Base-by-base conservation (phyloP, 2,329 filamentous ascomycete species). In the Claviceps sp. region DNA sequence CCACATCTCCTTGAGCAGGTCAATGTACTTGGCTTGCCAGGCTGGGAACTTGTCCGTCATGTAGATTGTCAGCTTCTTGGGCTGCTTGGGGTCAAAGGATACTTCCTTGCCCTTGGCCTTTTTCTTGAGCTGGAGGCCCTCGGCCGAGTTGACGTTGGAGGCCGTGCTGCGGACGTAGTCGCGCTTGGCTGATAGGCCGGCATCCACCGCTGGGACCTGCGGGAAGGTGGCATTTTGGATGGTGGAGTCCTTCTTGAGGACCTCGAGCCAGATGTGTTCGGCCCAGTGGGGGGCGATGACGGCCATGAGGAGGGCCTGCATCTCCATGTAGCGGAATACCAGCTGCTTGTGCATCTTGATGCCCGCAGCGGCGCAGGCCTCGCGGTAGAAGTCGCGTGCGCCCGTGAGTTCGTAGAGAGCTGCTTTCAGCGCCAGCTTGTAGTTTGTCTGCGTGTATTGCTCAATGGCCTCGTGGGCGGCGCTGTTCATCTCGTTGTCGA, bases 21-120 rank as follows among this genome's bases (percentile, higher is more conserved):
- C 84, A 62, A 94, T 85, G 69, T 90, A 93, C 70, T 89, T 87
- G 62, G 88, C 83, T 69, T 98, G 93, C 93, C 93, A 97, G 14
- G 76, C 76, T 0, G 93, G 93, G 74, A 86, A 96, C 55, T 80
- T 80, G 60, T 82, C 78, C 6, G 89, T 87, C 49, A 83, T 79
- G 72, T 82, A 96, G 63, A 98, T 85, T 50, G 85, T 89, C 58
- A 97, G 80, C 72, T 87, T 88, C 79, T 96, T 97, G 56, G 88
- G 82, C 71, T 90, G 85, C 71, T 88, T 89, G 41, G 90, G 89
- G 69, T 98, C 90, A 65, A 94, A 97, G 18, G 77, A 74, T 7
- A 81, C 78, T 57, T 82, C 78, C 73, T 96, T 96, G 70, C 91
- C 93, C 76, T 97, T 97, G 59, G 85, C 84, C 68, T 94, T 84